Conservation (phyloP, 495 filamentous ascomycete species). For the Hamigera avellanea region DNA sequence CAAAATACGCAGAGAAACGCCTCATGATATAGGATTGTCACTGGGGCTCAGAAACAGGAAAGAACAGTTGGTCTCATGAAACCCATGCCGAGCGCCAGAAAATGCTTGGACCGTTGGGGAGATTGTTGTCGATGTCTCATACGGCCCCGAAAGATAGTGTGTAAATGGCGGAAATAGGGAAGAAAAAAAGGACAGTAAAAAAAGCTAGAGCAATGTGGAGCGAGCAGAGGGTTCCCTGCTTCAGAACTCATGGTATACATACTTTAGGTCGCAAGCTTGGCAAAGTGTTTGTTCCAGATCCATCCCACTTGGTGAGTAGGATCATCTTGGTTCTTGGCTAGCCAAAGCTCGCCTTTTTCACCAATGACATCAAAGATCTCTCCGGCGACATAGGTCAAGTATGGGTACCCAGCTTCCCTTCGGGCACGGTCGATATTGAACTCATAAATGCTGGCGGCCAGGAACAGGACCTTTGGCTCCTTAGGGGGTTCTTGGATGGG, state of each 20-base stretch:
- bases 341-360: constrained; percentile 95
- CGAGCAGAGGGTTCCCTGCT: no score
- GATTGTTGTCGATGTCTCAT: neutral
- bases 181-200: no score
- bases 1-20: no score
- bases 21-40: no score
- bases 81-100: no score
- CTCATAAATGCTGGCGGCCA: constrained; percentile 88
- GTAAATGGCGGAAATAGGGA: no score
- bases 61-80: no score
- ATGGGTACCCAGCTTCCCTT: constrained; percentile 88
- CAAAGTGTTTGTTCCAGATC: constrained; percentile 99
- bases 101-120: no score
- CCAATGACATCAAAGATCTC: constrained; percentile 89
- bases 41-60: no score
- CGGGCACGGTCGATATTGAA: constrained; percentile 93
- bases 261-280: constrained; percentile 50
- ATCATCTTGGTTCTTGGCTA: constrained; percentile 95
- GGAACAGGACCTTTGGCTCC: constrained; percentile 56
- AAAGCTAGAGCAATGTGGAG: no score
- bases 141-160: neutral
- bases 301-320: constrained; percentile 66
- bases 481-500: constrained; percentile 11
- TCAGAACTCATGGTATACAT: no score
- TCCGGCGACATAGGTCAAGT: constrained; percentile 86